Conservation (phyloP, 768 basidiomycete species). For the Leccinum subgranulosum region DNA sequence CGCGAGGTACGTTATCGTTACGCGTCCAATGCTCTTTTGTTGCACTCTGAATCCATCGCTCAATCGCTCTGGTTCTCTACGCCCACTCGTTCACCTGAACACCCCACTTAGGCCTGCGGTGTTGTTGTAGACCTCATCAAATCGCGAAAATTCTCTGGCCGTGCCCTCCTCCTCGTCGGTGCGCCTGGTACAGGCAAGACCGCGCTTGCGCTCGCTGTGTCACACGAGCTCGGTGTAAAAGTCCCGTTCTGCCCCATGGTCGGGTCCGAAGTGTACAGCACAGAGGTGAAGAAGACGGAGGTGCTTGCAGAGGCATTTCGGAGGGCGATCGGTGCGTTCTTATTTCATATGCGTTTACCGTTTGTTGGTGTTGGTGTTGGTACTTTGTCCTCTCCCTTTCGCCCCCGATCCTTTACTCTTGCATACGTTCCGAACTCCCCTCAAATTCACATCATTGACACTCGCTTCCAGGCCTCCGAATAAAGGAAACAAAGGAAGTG, state of each 20-base stretch:
- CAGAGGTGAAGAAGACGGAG: conserved; percentile 99
- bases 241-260: conserved; percentile 99
- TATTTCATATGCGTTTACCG: neutral
- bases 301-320: conserved; percentile 94
- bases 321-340: conserved; percentile 85
- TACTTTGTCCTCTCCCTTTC: neutral
- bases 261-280: conserved; percentile 93
- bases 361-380: neutral
- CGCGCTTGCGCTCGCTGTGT: conserved; percentile 90
- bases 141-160: conserved; percentile 89
- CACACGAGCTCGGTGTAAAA: conserved; percentile 90
- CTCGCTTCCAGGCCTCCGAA: conserved; percentile 63
- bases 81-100: neutral
- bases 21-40: neutral
- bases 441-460: neutral
- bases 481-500: conserved; percentile 99
- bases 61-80: neutral
- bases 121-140: conserved; percentile 88
- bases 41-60: neutral
- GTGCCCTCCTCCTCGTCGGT: conserved; percentile 88
- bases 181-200: conserved; percentile 99
- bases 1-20: conserved; percentile 64
- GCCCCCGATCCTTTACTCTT: neutral
- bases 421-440: neutral
- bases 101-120: conserved; percentile 69